Base-by-base conservation (phyloP, 1,284 basidiomycete species). In the Heliocybe sulcata region DNA sequence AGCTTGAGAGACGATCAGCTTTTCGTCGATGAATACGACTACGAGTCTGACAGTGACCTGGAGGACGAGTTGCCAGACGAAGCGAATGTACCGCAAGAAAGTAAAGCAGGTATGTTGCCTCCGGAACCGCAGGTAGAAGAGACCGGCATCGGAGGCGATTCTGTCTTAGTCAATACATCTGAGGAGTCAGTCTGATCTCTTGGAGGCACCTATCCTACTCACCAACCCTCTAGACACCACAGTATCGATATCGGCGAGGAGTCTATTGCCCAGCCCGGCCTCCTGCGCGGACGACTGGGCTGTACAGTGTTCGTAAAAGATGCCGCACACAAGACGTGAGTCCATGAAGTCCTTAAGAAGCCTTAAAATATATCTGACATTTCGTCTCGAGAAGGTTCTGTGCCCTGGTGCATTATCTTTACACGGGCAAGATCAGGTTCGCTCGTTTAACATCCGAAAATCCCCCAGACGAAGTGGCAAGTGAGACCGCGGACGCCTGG, bases 311-410 rank as follows among this genome's bases (percentile, higher is more conserved):
- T 63, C 42, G 49, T 63, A 3, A 53, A 55, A 12, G 60, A 64
- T 51, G 55, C 59, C 19, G 64, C 63, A 14, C 56, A 56, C 29
- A 50, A 14, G 9, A 65, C 63, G 64, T 64, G 25, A 29, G 62
- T 59, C 8, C 11, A 16, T 27, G n/a, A 12, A 4, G 16, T 22
- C 6, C 16, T n/a, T 9, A 49, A 25, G n/a, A n/a, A 22, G 12
- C 22, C 47, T 49, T 25, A 4, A 16, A 6, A 6, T 10, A 45
- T 49, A 12, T 26, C 47, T 25, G 11, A 49, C 23, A 29, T 25
- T 6, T 16, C 11, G 20, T 12, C 25, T 8, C 9, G 20, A 52
- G 4, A 8, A 49, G 47, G 25, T 49, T 25, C 11, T 22, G 27
- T 16, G 22, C 47, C 27, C n/a, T 49, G 27, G 14, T 49, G 23